phyloP scores from a whole-genome alignment of 2,329 filamentous ascomycete genomes.

The Penicillium freii region DNA sequence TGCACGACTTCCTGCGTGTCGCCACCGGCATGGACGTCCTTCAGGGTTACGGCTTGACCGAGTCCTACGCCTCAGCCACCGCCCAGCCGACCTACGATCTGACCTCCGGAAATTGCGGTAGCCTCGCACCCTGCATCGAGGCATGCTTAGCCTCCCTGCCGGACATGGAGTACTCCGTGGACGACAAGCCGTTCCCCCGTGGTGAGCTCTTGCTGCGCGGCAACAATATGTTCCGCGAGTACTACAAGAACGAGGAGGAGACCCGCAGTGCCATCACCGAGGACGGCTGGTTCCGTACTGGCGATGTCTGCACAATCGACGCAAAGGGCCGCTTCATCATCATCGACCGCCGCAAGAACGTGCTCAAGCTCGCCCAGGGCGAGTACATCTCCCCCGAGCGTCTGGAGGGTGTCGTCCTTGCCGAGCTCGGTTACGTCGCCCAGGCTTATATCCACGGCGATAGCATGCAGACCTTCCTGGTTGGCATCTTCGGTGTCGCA shows the following conservation, averaged over 20 bases:
- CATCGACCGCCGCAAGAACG: slow-evolving; percentile 96
- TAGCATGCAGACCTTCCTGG: slow-evolving; percentile 73
- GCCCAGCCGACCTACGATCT: slow-evolving; percentile 71
- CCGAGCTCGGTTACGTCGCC: slow-evolving; percentile 72
- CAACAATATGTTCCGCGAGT: slow-evolving; percentile 76
- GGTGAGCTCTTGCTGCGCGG: slow-evolving; percentile 86
- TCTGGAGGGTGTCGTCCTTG: slow-evolving; percentile 91
- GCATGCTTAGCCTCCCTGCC: slow-evolving; percentile 81
- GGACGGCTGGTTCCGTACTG: slow-evolving; percentile 96
- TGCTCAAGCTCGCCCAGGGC: slow-evolving; percentile 96
- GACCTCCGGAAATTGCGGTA: slow-evolving; percentile 76
- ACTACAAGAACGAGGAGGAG: slow-evolving; percentile 87
- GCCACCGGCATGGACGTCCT: slow-evolving; percentile 74
- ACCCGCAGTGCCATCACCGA: slow-evolving; percentile 76
- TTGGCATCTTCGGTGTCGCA: slow-evolving; percentile 84
- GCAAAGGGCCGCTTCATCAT: slow-evolving; percentile 83
- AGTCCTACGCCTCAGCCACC: slow-evolving; percentile 77
- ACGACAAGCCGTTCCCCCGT: slow-evolving; percentile 84
- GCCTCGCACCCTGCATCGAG: slow-evolving; percentile 66
- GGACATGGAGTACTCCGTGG: slow-evolving; percentile 87
- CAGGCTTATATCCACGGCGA: slow-evolving; percentile 92
- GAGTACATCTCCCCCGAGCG: slow-evolving; percentile 98
- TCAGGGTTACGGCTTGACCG: slow-evolving; percentile 92
- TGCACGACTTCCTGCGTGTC: slow-evolving; percentile 85
- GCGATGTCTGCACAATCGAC: slow-evolving; percentile 86